A percentile compares a stretch with the other conserved stretches of the same genome.
phyloP scores from a whole-genome alignment of 371 early-diverging fungal species.

The Paramicrosporidium saccamoebae region DNA sequence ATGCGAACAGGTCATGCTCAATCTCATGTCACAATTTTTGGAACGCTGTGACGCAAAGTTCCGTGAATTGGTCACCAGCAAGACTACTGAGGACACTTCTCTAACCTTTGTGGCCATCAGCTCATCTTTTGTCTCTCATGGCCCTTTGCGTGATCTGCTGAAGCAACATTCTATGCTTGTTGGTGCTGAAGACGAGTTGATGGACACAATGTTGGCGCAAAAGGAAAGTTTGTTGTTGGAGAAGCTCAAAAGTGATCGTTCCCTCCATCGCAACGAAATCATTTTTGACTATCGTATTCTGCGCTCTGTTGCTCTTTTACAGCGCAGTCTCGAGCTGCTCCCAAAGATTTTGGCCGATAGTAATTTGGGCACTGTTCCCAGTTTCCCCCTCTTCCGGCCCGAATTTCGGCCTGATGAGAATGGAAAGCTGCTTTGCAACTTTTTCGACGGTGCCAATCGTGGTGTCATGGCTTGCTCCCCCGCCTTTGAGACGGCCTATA shows the following conservation, averaged over 20 bases:
- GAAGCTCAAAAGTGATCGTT: conserved; percentile 36
- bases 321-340: conserved; percentile 27
- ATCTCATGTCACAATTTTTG: too few relatives aligned
- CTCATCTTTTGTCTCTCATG: too few relatives aligned
- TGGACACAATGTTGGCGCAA: too few relatives aligned
- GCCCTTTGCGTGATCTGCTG: too few relatives aligned
- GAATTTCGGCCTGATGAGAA: conserved; percentile 37
- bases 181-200: too few relatives aligned
- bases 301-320: conserved; percentile 27
- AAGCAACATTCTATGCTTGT: too few relatives aligned
- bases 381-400: conserved; percentile 3
- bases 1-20: too few relatives aligned
- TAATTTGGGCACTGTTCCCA: neutral
- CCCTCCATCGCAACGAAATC: conserved; percentile 34
- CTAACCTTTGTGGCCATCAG: too few relatives aligned
- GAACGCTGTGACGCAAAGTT: too few relatives aligned
- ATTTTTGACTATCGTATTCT: conserved; percentile 44
- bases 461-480: neutral
- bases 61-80: too few relatives aligned
- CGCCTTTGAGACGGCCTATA: conserved; percentile 2
- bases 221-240: conserved; percentile 40
- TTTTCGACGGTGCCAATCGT: conserved; percentile 3
- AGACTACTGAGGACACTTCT: too few relatives aligned
- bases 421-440: conserved; percentile 14
- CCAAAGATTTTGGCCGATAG: conserved; percentile 2